Percentiles rank a stretch among this genome's conserved stretches.
These are phyloP conservation scores for Cenococcum geophilum DNA, from an alignment of 495 filamentous ascomycete species.

Conservation along the genomic window DNA sequence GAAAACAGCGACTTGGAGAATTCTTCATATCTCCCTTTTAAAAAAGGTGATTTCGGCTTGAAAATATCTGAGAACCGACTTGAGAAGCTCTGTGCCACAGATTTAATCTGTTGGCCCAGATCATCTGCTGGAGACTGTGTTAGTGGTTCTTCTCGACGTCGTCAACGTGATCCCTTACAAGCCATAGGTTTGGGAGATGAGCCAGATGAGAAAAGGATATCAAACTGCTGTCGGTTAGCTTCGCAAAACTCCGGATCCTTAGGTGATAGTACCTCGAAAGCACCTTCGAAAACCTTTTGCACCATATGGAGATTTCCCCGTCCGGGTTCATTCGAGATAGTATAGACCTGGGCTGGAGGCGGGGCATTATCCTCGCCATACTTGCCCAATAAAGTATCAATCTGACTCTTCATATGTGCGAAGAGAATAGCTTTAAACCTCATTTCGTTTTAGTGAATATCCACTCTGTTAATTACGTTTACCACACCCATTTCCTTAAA, in stretches of 20 bases:
- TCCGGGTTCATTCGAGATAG: conserved; percentile 60
- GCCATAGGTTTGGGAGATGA: conserved; percentile 57
- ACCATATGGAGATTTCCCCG: conserved; percentile 80
- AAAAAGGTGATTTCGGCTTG: conserved; percentile 68
- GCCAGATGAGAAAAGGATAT: conserved; percentile 81
- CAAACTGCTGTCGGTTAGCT: conserved; percentile 54
- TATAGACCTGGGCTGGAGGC: conserved; percentile 81
- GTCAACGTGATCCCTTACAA: conserved; percentile 40
- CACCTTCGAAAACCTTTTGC: conserved; percentile 86
- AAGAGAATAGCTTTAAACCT: conserved; percentile 55
- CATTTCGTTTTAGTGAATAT: not conserved
- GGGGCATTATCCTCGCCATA: conserved; percentile 68
- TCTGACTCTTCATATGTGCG: conserved; percentile 65
- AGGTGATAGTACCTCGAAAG: conserved; percentile 58
- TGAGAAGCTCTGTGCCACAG: conserved; percentile 59
- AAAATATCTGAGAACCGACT: conserved; percentile 70
- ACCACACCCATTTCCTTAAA: too few species aligned
- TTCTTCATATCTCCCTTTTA: conserved; percentile 60
- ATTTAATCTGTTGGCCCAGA: conserved; percentile 62
- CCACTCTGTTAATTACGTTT: conserved; percentile 4
- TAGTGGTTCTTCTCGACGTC: not conserved
- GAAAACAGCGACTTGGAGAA: conserved; percentile 90
- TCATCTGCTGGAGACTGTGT: conserved; percentile 52
- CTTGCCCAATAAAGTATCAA: conserved; percentile 61
- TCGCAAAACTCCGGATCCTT: too few species aligned